Percentiles rank a stretch among this genome's conserved stretches.
Conservation (phyloP, 164 flowering plant species). For the Echeveria elegans region DNA sequence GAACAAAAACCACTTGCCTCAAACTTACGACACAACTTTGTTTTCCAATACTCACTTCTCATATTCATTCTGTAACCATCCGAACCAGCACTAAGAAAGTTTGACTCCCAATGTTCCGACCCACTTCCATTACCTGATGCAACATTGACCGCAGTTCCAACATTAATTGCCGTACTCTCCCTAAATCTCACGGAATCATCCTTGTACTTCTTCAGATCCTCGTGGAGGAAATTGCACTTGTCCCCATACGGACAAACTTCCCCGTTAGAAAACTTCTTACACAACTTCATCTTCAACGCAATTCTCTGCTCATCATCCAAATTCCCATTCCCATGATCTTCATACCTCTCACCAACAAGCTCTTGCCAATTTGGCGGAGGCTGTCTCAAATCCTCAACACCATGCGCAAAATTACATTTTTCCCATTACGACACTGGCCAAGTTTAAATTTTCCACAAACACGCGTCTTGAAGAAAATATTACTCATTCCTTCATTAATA, state of each 20-base stretch:
- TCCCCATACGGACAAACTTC: too few species aligned
- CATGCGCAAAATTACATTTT: too few species aligned
- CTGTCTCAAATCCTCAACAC: too few species aligned
- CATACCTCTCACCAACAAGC: slow-evolving; percentile 35
- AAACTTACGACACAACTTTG: slow-evolving; percentile 63
- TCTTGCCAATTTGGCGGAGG: too few species aligned
- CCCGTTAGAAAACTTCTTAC: slow-evolving; percentile 74
- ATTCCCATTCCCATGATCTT: slow-evolving; percentile 29
- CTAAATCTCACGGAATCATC: slow-evolving; percentile 36
- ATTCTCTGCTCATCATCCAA: slow-evolving; percentile 70
- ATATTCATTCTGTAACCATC: slow-evolving; percentile 23
- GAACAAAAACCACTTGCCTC: slow-evolving; percentile 63
- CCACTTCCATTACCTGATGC: slow-evolving; percentile 16
- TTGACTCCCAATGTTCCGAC: slow-evolving; percentile 23
- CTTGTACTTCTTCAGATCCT: slow-evolving; percentile 43
- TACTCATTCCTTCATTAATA: slow-evolving; percentile 31
- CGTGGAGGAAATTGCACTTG: too few species aligned
- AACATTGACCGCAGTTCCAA: slow-evolving; percentile 36
- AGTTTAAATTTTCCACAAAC: slow-evolving; percentile 48
- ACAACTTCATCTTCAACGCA: too few species aligned
- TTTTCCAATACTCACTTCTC: slow-evolving; percentile 63
- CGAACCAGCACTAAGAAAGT: slow-evolving; percentile 11
- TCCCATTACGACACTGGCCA: slow-evolving; percentile 56
- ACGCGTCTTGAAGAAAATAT: slow-evolving; percentile 73
- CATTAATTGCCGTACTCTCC: slow-evolving; percentile 60